phyloP scores from a whole-genome alignment of 805 yeast genomes.

The Zygosaccharomyces rouxii region DNA sequence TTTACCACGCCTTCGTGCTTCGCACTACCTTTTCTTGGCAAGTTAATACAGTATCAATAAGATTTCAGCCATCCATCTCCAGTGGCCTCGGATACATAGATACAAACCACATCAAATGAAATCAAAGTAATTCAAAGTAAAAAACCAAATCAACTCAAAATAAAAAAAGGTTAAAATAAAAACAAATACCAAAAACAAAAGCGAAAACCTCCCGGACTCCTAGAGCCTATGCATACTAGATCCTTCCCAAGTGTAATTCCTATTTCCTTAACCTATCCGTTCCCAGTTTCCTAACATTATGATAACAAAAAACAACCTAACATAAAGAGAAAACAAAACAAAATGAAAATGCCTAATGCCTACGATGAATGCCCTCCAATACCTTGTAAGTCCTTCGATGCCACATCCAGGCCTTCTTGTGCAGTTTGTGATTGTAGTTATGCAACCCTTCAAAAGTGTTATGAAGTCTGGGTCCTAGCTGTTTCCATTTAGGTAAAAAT shows the following conservation, averaged over 20 bases:
- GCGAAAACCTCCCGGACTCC: background rate
- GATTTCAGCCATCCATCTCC: background rate
- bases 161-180: background rate
- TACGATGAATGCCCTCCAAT: background rate
- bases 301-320: slow-evolving; percentile 1
- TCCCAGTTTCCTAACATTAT: background rate
- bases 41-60: background rate
- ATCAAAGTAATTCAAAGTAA: background rate
- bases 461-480: background rate
- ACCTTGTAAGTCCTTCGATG: background rate
- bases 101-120: background rate
- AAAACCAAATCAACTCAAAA: background rate
- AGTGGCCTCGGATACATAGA: background rate
- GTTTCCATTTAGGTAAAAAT: background rate
- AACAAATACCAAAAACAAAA: background rate
- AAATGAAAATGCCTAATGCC: background rate
- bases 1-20: background rate
- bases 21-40: background rate
- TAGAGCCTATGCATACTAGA: background rate
- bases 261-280: background rate
- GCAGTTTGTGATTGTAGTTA: background rate
- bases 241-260: background rate
- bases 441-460: background rate
- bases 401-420: background rate
- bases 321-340: background rate